These are phyloP conservation scores for Lipomyces chichibuensis DNA, from an alignment of 805 yeast genomes.

Conservation along the genomic window DNA sequence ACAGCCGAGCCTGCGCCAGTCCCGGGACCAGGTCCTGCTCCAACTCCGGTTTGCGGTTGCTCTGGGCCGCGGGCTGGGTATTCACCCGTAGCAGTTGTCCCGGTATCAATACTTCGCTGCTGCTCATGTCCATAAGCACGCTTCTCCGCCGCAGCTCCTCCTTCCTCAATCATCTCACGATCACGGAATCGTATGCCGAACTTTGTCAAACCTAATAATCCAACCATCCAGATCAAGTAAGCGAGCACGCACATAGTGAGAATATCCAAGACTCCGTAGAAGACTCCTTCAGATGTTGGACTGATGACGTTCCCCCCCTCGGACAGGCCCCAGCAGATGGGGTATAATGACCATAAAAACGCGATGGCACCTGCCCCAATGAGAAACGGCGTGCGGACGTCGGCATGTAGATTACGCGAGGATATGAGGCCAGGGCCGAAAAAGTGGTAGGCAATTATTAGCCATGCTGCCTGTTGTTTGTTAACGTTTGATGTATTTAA, in stretches of 20 bases:
- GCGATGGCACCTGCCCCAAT: slow-evolving; percentile 3
- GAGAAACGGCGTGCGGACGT: not conserved
- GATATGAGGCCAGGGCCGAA: slow-evolving; percentile 13
- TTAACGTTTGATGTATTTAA: not conserved
- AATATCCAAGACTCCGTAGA: slow-evolving; percentile 62
- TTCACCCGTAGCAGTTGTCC: not conserved
- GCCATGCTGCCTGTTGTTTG: slow-evolving; percentile 43
- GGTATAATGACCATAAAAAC: slow-evolving; percentile 45
- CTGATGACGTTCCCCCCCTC: slow-evolving; percentile 67
- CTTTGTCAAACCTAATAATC: not conserved
- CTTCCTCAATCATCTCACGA: not conserved
- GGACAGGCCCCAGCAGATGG: slow-evolving; percentile 56
- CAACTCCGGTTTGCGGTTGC: not conserved
- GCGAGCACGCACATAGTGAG: slow-evolving; percentile 46
- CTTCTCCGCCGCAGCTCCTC: not conserved
- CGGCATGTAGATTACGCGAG: not conserved
- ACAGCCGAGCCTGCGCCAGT: not conserved
- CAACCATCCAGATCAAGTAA: slow-evolving; percentile 15
- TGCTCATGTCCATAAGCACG: not conserved
- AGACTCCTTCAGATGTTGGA: slow-evolving; percentile 59
- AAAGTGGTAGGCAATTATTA: slow-evolving; percentile 37
- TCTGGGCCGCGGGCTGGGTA: not conserved
- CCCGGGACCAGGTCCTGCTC: not conserved
- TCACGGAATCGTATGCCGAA: not conserved
- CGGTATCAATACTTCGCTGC: not conserved